phyloP scores from a whole-genome alignment of 179 eudicot species.

The Silene coronaria region DNA sequence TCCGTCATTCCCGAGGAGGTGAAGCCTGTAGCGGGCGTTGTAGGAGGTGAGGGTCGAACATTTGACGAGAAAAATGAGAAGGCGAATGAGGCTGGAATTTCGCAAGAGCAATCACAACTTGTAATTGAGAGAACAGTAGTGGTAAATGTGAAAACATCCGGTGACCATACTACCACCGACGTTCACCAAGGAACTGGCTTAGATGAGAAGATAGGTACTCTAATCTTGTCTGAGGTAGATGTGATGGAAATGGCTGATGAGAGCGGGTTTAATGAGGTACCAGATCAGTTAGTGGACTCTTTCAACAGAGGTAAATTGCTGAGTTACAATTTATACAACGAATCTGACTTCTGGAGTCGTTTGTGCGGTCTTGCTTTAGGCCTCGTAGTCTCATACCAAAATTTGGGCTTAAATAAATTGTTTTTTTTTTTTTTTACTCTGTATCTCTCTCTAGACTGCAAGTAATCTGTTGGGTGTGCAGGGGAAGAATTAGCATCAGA shows the following conservation, averaged over 20 bases:
- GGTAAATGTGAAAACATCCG: constrained; percentile 23
- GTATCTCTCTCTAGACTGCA: not conserved
- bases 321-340: not conserved
- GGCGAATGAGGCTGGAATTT: constrained; percentile 6
- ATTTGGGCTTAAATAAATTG: not conserved
- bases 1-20: constrained; percentile 20
- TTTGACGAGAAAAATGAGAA: not conserved
- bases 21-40: constrained; percentile 4
- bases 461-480: constrained; percentile 17
- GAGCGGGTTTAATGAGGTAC: constrained; percentile 18
- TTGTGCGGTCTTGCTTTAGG: not conserved
- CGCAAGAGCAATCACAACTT: constrained; percentile 15
- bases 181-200: constrained; percentile 16
- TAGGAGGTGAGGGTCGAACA: not conserved
- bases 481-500: constrained; percentile 14
- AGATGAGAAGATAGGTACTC: constrained; percentile 19
- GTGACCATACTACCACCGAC: constrained; percentile 20
- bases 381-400: not conserved
- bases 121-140: constrained; percentile 22
- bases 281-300: constrained; percentile 4
- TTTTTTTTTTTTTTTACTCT: not conserved
- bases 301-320: constrained; percentile 14
- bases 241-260: constrained; percentile 21
- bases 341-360: not conserved
- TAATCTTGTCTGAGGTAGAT: constrained; percentile 20